A percentile compares a stretch with the other conserved stretches of the same genome.
phyloP scores from a whole-genome alignment of 2,329 filamentous ascomycete genomes.

The Botrytis fragariae region DNA sequence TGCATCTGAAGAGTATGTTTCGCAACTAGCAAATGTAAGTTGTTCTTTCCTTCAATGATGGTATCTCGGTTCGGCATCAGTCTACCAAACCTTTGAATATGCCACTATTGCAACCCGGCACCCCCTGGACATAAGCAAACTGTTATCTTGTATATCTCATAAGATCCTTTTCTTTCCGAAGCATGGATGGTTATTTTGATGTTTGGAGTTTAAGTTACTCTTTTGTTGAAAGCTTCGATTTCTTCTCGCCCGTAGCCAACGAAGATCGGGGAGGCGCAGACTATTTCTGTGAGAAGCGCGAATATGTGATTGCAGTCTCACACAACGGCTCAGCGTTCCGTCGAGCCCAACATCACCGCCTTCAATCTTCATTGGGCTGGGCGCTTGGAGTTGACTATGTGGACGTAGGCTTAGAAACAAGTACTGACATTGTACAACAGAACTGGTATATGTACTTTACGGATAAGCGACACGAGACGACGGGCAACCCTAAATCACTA shows the following conservation, averaged over 20 bases:
- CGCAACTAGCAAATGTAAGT: constrained; percentile 61
- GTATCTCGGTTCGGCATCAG: constrained; percentile 4
- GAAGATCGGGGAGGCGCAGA: background rate
- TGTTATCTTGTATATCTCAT: background rate
- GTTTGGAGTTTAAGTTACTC: constrained; percentile 4
- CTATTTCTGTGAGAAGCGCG: background rate
- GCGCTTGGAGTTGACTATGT: background rate
- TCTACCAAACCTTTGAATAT: background rate
- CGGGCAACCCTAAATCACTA: constrained; percentile 75
- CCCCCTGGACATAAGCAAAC: background rate
- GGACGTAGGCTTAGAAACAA: background rate
- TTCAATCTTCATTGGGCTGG: background rate
- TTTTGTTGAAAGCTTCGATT: constrained; percentile 10
- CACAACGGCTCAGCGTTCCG: background rate
- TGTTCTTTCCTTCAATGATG: constrained; percentile 30
- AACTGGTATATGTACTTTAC: constrained; percentile 99
- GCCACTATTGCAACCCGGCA: background rate
- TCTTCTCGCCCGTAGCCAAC: background rate
- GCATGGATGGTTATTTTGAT: constrained; percentile 14
- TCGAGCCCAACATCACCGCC: background rate
- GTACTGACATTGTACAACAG: constrained; percentile 47
- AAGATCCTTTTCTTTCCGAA: background rate
- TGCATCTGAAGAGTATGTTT: constrained; percentile 67
- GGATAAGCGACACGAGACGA: constrained; percentile 95
- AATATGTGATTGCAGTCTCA: background rate